Percentiles rank a stretch among this genome's conserved stretches.
phyloP scores from a whole-genome alignment of 2,329 filamentous ascomycete species.

The Byssoonygena ceratinophila region DNA sequence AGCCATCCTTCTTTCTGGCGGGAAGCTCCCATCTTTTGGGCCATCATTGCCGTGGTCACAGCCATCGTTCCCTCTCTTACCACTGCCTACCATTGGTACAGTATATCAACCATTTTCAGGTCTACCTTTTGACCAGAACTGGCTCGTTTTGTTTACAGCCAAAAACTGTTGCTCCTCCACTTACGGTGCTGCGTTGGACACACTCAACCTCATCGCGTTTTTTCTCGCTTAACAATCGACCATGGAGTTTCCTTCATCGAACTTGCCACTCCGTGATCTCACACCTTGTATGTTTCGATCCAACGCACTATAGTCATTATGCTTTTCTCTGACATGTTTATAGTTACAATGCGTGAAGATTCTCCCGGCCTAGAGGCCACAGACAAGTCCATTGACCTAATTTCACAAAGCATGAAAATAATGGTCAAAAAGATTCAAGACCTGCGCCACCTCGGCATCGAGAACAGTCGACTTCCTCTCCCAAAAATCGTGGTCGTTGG shows the following conservation, averaged over 20 bases:
- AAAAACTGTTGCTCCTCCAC: too few species aligned
- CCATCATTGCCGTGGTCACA: too few species aligned
- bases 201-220: too few species aligned
- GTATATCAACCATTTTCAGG: too few species aligned
- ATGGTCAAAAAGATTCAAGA: constrained; percentile 40
- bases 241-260: not conserved
- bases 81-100: too few species aligned
- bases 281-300: not conserved
- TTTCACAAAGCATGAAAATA: constrained; percentile 28
- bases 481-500: constrained; percentile 76
- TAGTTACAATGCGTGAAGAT: constrained; percentile 12
- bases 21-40: too few species aligned
- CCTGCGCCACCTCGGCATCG: constrained; percentile 61
- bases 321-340: not conserved
- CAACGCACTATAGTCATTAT: not conserved
- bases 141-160: too few species aligned
- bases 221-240: too few species aligned
- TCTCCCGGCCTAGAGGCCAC: not conserved
- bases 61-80: too few species aligned
- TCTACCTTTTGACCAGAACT: too few species aligned
- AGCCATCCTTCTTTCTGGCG: too few species aligned
- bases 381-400: constrained; percentile 21
- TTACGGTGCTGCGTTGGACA: too few species aligned
- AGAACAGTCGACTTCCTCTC: constrained; percentile 54
- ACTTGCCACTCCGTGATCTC: not conserved